Conservation (phyloP, 495 filamentous ascomycete species). For the Parathielavia hyrcaniae region DNA sequence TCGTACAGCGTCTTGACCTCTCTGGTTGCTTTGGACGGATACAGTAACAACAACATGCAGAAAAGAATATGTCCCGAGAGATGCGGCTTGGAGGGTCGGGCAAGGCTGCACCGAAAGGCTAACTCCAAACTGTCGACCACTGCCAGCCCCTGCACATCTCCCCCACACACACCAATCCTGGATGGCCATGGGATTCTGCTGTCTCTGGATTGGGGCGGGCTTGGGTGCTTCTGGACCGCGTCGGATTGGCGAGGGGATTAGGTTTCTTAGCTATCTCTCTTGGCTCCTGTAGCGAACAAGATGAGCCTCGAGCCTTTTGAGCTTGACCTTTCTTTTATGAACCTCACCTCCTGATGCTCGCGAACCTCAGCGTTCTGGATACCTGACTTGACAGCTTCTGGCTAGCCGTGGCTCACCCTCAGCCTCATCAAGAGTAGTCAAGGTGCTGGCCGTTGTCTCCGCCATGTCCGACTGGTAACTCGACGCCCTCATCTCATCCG, state of each 20-base stretch:
- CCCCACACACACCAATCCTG: slow-evolving; percentile 10
- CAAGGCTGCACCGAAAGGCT: neutral
- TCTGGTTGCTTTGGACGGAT: neutral
- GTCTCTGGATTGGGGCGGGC: neutral
- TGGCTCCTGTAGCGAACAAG: neutral
- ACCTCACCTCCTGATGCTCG: neutral
- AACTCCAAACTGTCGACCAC: too few species aligned
- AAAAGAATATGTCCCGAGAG: neutral
- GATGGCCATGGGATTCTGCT: neutral
- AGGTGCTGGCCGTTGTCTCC: too few species aligned
- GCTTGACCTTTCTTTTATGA: neutral
- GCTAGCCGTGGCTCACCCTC: too few species aligned
- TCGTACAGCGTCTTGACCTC: neutral
- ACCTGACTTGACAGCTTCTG: too few species aligned
- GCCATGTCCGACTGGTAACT: too few species aligned
- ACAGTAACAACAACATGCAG: neutral
- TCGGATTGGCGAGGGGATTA: neutral
- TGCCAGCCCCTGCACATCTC: slow-evolving; percentile 2
- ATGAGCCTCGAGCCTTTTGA: neutral
- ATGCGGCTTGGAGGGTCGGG: neutral
- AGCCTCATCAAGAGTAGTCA: too few species aligned
- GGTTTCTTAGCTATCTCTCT: neutral
- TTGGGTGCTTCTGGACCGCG: neutral
- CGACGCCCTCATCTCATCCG: too few species aligned
- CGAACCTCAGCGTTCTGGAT: too few species aligned